Evolutionary conservation across 2,329 filamentous ascomycete genomes (phyloP).

Genomic region (Triangularia verruculosa): DNA sequence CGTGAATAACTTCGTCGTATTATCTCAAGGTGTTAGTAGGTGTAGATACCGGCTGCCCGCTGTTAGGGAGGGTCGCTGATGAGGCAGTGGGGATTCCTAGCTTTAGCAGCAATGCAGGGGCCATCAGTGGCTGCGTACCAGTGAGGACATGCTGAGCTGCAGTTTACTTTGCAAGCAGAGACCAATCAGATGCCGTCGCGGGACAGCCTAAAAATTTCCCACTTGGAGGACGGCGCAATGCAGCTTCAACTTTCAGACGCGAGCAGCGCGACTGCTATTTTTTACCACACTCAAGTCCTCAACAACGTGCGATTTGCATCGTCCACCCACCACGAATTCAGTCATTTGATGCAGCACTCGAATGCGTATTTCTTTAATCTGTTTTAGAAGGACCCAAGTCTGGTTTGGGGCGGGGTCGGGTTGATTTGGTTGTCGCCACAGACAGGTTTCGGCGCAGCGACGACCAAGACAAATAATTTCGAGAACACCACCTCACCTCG

Average conservation of each 20-base stretch:
- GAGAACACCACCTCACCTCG: neutral
- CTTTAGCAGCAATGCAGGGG: neutral
- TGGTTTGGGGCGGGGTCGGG: slow-evolving; percentile 18
- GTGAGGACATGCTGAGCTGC: neutral
- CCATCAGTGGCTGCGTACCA: neutral
- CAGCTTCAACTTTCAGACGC: slow-evolving; percentile 11
- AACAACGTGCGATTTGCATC: slow-evolving; percentile 5
- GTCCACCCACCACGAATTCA: neutral
- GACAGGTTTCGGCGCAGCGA: neutral
- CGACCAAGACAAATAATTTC: neutral
- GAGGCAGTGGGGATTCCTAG: neutral
- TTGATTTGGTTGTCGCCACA: slow-evolving; percentile 17
- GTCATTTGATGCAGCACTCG: slow-evolving; percentile 3
- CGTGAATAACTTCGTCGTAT: neutral
- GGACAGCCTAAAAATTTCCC: slow-evolving; percentile 25
- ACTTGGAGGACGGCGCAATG: neutral
- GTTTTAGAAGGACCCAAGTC: slow-evolving; percentile 13
- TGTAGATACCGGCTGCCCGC: neutral
- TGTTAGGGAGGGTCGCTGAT: neutral
- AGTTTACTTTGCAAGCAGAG: neutral
- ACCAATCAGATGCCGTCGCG: slow-evolving; percentile 24
- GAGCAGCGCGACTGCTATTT: slow-evolving; percentile 10
- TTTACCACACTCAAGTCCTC: neutral
- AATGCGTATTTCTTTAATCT: slow-evolving; percentile 16
- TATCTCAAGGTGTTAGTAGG: neutral